These are phyloP conservation scores for Clitocybe nebularis DNA, from an alignment of 1,284 basidiomycete species.

Conservation along the genomic window DNA sequence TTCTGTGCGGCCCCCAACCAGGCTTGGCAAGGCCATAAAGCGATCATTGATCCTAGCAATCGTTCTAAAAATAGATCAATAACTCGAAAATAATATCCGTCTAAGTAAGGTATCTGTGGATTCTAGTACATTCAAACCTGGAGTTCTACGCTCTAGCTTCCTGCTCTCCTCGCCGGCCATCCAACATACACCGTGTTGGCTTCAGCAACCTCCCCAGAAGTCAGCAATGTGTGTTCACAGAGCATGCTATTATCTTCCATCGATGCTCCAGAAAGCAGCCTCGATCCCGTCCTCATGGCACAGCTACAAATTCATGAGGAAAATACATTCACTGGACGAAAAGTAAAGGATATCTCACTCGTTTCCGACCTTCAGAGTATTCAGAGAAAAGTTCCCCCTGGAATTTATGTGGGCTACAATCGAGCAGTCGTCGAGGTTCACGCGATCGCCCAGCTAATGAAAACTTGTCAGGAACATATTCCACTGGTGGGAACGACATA, in stretches of 20 bases:
- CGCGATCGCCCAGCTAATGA: constrained; percentile 34
- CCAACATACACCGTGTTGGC: constrained; percentile 35
- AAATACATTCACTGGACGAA: not conserved
- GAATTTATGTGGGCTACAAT: constrained; percentile 46
- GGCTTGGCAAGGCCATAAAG: too few species aligned
- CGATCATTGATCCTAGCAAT: too few species aligned
- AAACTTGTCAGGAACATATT: not conserved
- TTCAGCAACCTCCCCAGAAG: constrained; percentile 45
- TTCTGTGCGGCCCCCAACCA: too few species aligned
- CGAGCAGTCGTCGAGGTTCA: constrained; percentile 39
- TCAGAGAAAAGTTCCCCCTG: constrained; percentile 39
- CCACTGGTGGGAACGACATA: constrained; percentile 1
- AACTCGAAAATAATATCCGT: too few species aligned
- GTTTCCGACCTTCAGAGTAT: constrained; percentile 35
- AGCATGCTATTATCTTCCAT: constrained; percentile 47
- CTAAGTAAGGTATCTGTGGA: too few species aligned
- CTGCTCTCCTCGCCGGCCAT: constrained; percentile 44
- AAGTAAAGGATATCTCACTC: constrained; percentile 28
- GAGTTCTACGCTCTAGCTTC: too few species aligned
- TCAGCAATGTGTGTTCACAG: constrained; percentile 42
- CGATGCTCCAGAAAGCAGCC: constrained; percentile 45
- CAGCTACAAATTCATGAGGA: constrained; percentile 20
- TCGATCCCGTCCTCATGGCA: constrained; percentile 41
- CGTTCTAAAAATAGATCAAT: too few species aligned
- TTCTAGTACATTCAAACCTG: too few species aligned